Evolutionary conservation across 2,329 filamentous ascomycete genomes (phyloP).

Genomic region (Neofusicoccum kwambonambiense): DNA sequence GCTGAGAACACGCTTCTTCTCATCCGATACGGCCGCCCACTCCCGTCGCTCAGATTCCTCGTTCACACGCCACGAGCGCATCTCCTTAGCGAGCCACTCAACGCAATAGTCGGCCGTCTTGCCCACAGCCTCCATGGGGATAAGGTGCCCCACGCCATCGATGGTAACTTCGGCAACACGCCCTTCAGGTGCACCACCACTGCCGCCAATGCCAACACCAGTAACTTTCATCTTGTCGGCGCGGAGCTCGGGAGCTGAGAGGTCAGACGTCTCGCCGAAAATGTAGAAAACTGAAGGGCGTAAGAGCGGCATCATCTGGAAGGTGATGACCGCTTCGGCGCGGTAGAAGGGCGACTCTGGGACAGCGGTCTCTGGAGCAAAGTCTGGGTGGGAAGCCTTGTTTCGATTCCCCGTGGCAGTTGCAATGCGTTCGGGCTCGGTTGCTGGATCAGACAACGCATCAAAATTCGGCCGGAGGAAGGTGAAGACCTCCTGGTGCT

Average conservation of each 20-base stretch:
- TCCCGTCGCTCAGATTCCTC: constrained; percentile 4
- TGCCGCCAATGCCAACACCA: constrained; percentile 65
- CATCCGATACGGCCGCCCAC: neutral
- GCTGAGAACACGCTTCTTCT: constrained; percentile 1
- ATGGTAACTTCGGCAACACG: constrained; percentile 66
- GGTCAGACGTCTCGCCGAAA: constrained; percentile 60
- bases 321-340: constrained; percentile 59
- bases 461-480: constrained; percentile 64
- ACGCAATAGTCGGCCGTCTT: constrained; percentile 58
- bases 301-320: constrained; percentile 58
- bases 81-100: constrained; percentile 22
- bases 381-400: constrained; percentile 23
- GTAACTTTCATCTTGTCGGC: constrained; percentile 63
- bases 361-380: constrained; percentile 32
- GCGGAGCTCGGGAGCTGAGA: constrained; percentile 54
- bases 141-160: constrained; percentile 69
- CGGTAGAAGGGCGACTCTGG: constrained; percentile 61
- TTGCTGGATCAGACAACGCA: constrained; percentile 16
- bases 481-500: constrained; percentile 84
- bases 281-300: constrained; percentile 68
- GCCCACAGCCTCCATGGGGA: constrained; percentile 76
- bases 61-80: constrained; percentile 22
- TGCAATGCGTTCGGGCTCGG: neutral
- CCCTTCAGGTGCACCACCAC: constrained; percentile 62
- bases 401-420: constrained; percentile 1